A percentile compares a stretch with the other conserved stretches of the same genome.
phyloP scores from a whole-genome alignment of 768 basidiomycete species.

The Chalciporus sphaerocephalus region DNA sequence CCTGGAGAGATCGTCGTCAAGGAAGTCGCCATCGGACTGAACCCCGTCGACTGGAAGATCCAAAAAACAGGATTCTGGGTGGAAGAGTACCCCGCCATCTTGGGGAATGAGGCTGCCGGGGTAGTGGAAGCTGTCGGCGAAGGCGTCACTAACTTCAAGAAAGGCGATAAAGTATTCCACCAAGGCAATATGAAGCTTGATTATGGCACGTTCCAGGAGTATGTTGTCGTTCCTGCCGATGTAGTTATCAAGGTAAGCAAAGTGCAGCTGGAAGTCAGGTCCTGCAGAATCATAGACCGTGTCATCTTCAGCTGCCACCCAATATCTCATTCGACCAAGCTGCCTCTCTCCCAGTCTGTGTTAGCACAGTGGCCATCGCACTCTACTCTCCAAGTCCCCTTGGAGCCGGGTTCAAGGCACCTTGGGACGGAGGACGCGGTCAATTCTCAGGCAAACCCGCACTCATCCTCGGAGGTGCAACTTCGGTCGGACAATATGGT shows the following conservation, averaged over 20 bases:
- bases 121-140: conserved; percentile 33
- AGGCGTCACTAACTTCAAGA: conserved; percentile 29
- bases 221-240: conserved; percentile 22
- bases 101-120: conserved; percentile 36
- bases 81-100: conserved; percentile 32
- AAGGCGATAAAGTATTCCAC: conserved; percentile 31
- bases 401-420: conserved; percentile 28
- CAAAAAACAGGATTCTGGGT: conserved; percentile 9
- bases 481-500: conserved; percentile 36
- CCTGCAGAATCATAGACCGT: too few species aligned
- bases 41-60: conserved; percentile 38
- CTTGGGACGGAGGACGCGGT: conserved; percentile 25
- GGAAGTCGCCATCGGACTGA: conserved; percentile 36
- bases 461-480: conserved; percentile 37
- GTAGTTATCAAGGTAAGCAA: conserved; percentile 11
- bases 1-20: conserved; percentile 40
- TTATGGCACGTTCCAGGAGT: conserved; percentile 19
- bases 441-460: conserved; percentile 31
- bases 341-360: conserved; percentile 33
- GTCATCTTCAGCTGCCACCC: conserved; percentile 29
- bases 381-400: conserved; percentile 29
- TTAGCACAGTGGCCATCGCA: conserved; percentile 30
- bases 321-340: conserved; percentile 35
- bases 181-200: conserved; percentile 1
- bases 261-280: too few species aligned